Conservation (phyloP, 164 flowering plant species). For the Sedum album region DNA sequence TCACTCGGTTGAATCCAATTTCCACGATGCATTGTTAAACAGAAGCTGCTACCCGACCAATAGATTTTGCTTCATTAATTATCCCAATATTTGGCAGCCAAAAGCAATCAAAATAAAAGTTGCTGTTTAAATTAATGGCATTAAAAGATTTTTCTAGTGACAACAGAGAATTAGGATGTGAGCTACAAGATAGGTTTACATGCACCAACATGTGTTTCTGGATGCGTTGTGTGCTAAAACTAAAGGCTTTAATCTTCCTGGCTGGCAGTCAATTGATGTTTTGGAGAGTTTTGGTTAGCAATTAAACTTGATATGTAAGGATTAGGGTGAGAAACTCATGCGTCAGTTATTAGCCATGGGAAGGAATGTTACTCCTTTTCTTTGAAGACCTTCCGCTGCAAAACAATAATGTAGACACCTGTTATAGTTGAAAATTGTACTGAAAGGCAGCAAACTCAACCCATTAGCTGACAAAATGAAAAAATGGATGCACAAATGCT, state of each 20-base stretch:
- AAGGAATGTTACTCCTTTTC: not conserved
- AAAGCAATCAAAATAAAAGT: too few species aligned
- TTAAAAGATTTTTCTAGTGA: too few species aligned
- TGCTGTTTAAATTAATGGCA: too few species aligned
- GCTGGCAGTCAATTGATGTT: not conserved
- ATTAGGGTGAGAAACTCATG: not conserved
- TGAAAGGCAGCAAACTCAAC: not conserved
- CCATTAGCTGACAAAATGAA: not conserved
- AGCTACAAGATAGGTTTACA: not conserved
- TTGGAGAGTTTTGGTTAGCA: not conserved
- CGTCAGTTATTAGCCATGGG: not conserved
- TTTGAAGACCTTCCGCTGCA: not conserved
- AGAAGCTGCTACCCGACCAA: too few species aligned
- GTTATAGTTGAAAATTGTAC: too few species aligned
- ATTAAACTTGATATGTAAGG: not conserved
- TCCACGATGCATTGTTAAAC: too few species aligned
- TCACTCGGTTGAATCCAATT: too few species aligned
- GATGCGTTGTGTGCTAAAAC: not conserved
- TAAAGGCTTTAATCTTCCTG: not conserved
- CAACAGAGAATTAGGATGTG: too few species aligned
- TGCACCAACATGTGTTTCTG: not conserved
- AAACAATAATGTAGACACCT: not conserved
- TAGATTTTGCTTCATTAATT: too few species aligned
- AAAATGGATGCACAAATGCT: not conserved
- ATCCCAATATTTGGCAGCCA: too few species aligned